phyloP scores from a whole-genome alignment of 2,329 filamentous ascomycete genomes.

The Chrysoporthe deuterocubensis region DNA sequence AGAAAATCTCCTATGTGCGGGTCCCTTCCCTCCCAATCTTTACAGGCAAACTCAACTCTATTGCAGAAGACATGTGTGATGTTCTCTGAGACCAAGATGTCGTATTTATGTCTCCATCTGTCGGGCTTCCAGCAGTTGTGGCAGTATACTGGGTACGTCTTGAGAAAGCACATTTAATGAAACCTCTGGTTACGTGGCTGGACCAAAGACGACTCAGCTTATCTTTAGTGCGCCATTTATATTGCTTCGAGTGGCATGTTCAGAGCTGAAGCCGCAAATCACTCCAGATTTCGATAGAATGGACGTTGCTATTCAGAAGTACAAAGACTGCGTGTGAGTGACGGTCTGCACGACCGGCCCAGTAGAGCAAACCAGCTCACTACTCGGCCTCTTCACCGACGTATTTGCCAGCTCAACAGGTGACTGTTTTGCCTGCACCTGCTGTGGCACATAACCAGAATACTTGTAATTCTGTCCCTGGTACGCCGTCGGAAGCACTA shows the following conservation, averaged over 20 bases:
- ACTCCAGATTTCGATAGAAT: too few relatives aligned
- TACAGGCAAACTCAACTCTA: slow-evolving; percentile 3
- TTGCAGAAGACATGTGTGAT: slow-evolving; percentile 6
- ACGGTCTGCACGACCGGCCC: too few relatives aligned
- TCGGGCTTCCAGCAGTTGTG: not conserved
- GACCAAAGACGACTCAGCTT: not conserved
- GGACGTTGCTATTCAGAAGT: too few relatives aligned
- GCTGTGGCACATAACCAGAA: not conserved
- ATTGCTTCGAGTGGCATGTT: not conserved
- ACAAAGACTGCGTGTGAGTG: too few relatives aligned
- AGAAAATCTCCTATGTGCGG: slow-evolving; percentile 1
- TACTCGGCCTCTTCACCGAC: not conserved
- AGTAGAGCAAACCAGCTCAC: not conserved
- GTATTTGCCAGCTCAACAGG: not conserved
- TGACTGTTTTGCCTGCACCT: not conserved
- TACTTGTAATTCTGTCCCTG: not conserved
- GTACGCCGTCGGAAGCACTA: not conserved
- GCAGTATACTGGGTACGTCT: slow-evolving; percentile 11
- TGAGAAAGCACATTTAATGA: not conserved
- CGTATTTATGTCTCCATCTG: not conserved
- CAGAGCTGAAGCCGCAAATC: too few relatives aligned
- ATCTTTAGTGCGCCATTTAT: not conserved
- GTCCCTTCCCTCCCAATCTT: not conserved
- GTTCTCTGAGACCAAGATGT: not conserved
- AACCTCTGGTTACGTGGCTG: not conserved